phyloP scores from a whole-genome alignment of 768 basidiomycete genomes.

The Suillus fuscotomentosus region DNA sequence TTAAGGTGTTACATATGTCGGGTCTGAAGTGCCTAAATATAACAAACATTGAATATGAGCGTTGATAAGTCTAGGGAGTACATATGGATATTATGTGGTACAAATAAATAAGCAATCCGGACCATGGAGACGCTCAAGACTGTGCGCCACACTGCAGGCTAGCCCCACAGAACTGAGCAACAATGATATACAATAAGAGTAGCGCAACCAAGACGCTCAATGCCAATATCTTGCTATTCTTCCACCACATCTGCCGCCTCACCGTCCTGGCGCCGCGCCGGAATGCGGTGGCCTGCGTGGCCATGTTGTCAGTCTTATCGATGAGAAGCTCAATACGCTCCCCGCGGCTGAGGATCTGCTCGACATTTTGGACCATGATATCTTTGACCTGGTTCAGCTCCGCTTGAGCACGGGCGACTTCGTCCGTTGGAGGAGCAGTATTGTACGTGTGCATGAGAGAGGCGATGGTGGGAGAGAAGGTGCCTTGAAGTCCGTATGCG shows the following conservation, averaged over 20 bases:
- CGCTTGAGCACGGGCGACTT: constrained; percentile 84
- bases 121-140: constrained; percentile 2
- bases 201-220: constrained; percentile 71
- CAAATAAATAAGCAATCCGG: not conserved
- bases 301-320: constrained; percentile 96
- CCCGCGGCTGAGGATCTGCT: constrained; percentile 91
- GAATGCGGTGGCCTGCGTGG: constrained; percentile 92
- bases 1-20: not conserved
- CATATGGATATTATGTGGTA: constrained; percentile 1
- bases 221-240: constrained; percentile 66
- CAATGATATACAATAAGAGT: constrained; percentile 75
- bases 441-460: constrained; percentile 86
- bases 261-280: constrained; percentile 83
- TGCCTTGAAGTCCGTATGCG: constrained; percentile 66
- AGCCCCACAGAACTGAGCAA: constrained; percentile 89
- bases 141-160: constrained; percentile 59
- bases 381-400: constrained; percentile 91
- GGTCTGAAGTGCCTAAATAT: not conserved
- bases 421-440: constrained; percentile 83
- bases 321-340: constrained; percentile 95
- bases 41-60: not conserved
- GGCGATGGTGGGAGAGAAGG: constrained; percentile 67
- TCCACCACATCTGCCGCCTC: constrained; percentile 89
- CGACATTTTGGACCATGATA: constrained; percentile 98
- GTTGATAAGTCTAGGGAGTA: constrained; percentile 1